Evolutionary conservation across 106 monocot genomes (phyloP), one percentile per base, ranked within the genome.

Genomic region (Phalaenopsis equestris): DNA sequence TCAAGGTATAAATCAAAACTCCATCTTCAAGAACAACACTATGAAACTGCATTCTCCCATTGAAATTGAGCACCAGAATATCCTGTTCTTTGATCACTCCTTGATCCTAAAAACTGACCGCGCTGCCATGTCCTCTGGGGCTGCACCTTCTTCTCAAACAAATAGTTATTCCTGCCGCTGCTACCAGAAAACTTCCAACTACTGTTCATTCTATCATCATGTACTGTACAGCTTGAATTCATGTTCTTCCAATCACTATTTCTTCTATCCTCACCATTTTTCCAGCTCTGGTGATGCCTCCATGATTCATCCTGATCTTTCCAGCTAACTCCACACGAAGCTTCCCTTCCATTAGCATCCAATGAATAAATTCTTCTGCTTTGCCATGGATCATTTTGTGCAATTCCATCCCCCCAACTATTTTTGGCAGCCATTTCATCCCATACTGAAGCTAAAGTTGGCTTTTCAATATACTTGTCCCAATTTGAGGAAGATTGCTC

Each of bases 191-290:
- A 56, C 52, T 55, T 78, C 88, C 84, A 84, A 46, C 57, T 75
- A 75, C 57, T 81, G 41, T 81, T 79, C 70, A 72, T 89, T 37
- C 79, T 74, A 46, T 77, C 79, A 47, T 74, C 84, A 5, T 47
- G 1, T 8, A 47, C 47, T 47, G 80, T 46, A 80, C 30, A 77
- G n/a, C 74, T 80, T 36, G 58, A 75, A 11, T 70, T 78, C 75
- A 79, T 76, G 7, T 70, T 4, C 1, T 79, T 75, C 76, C 80
- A 42, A 38, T 80, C 83, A 55, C 65, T 75, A 41, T 81, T 81
- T 65, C 56, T 79, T 58, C 76, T 72, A n/a, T 45, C 80, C 17
- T 73, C 39, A 41, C 76, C 79, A 30, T 77, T 39, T 39, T 84
- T 81, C 73, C 77, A 77, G 52, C 52, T 84, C 21, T 76, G 64